Base-by-base conservation (phyloP, 1,139 yeast species). In the Diutina sp. region DNA sequence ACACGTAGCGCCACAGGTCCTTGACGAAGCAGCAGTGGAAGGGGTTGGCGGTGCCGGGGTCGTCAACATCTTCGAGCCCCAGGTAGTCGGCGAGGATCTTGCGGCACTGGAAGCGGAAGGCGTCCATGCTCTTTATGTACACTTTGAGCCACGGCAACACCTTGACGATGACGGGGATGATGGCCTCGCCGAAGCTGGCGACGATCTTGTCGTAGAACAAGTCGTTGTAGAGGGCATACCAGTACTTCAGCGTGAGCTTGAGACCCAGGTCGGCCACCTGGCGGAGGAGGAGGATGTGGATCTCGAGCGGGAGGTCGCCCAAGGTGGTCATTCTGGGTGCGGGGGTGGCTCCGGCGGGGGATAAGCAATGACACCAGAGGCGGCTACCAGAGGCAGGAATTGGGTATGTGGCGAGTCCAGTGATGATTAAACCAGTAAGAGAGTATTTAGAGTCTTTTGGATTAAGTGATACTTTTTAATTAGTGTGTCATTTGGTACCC, bases 1-100 rank as follows among this genome's bases (percentile, higher is more conserved):
- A 79, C 1, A 82, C 71, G 53, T 82, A 71, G 60, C 70, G 73
- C 86, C 87, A 82, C 1, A 85, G 77, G 68, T 83, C 84, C 57
- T 69, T 69, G 46, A 81, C 61, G 59, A 63, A 76, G 48, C 64
- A 63, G 46, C 69, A 41, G 14, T 38, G 46, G 46, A 41, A 38
- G 9, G 32, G 46, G 44, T 38, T 41, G 4, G 35, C 46, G 7
- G 9, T 6, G 6, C 41, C 46, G 21, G 12, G 32, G 14, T 21
- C 45, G 29, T 50, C 53, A 18, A 9, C 11, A 14, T 51, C 54
- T 11, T 21, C 32, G 6, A 51, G 54, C 9, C 44, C 28, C 18
- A 41, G 11, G 8, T 18, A 4, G 4, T 38, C 11, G 18, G 54
- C 54, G 3, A 51, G 46, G 14, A 38, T 14, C 30, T 21, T 29